Base-by-base conservation (phyloP, 129 eudicot species). In the Lactuca saligna region DNA sequence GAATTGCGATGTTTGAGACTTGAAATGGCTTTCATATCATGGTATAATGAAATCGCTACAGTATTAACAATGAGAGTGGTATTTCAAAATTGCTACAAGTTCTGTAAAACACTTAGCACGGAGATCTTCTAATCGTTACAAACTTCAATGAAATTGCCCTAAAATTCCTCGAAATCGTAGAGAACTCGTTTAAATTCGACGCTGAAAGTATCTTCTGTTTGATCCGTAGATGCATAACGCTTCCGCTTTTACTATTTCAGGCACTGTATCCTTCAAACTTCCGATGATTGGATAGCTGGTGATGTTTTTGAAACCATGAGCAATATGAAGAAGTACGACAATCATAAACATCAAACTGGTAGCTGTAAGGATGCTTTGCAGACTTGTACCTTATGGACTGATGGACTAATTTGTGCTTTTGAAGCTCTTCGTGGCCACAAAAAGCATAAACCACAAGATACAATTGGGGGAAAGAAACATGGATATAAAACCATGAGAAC, bases 321-420 rank as follows among this genome's bases (percentile, higher is more conserved):
- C 69, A 73, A 77, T 57, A 34, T 71, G 76, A 76, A 74, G 70
- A 79, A 77, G 57, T 65, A 65, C 61, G 79, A 82, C 17, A 82
- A 73, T 65, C 77, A 73, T 4, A 81, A 81, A 67, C 81, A 81
- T 35, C 82, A 83, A 29, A 35, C 63, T 4, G 66, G 66, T 54
- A 78, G 60, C 4, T 64, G 66, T 55, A 78, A 61, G 70, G 88
- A 83, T 72, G 62, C 62, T 32, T 66, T 61, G 33, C 72, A 54
- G 51, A 86, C 82, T 54, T 55, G 68, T 61, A 71, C 79, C 50
- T 66, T 88, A 15, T 88, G 95, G 95, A 88, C 88, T 32, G 81
- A 85, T 35, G 91, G 95, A 31, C 86, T 85, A 10, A 73, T 88
- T 16, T 88, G 95, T 70, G 95, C 88, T 14, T 88, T 88, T 59